Evolutionary conservation across 371 early-diverging fungal genomes (phyloP).

Genomic region (Lichtheimia ornata): DNA sequence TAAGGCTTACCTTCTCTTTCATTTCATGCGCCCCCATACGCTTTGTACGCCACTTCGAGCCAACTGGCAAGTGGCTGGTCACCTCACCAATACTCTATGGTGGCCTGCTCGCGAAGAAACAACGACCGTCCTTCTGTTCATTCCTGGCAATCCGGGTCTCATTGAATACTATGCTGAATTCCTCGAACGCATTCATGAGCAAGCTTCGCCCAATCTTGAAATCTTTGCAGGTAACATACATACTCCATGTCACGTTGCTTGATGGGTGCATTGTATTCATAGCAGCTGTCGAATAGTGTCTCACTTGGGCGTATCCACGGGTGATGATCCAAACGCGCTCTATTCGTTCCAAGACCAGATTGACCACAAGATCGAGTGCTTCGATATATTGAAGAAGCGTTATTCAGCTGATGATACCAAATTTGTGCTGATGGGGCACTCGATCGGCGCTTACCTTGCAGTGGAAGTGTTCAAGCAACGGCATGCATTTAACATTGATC

Average conservation of each 20-base stretch:
- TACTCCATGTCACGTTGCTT: neutral
- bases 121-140: constrained; percentile 54
- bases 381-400: constrained; percentile 52
- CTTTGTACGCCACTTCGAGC: constrained; percentile 40
- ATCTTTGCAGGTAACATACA: constrained; percentile 61
- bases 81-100: constrained; percentile 52
- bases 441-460: constrained; percentile 67
- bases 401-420: constrained; percentile 50
- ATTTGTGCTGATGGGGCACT: constrained; percentile 68
- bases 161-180: constrained; percentile 72
- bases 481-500: constrained; percentile 58
- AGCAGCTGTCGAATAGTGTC: constrained; percentile 35
- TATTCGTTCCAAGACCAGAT: constrained; percentile 66
- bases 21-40: constrained; percentile 5
- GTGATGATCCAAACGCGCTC: constrained; percentile 14
- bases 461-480: constrained; percentile 57
- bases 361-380: constrained; percentile 63
- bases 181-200: constrained; percentile 47
- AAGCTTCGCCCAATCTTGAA: constrained; percentile 34
- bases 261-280: too few species aligned
- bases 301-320: constrained; percentile 55
- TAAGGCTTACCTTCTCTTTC: neutral
- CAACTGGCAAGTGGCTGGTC: constrained; percentile 51
- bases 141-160: constrained; percentile 76
- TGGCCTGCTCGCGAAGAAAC: constrained; percentile 46